phyloP scores from a whole-genome alignment of 148 eudicot genomes.

The Chenopodium album region DNA sequence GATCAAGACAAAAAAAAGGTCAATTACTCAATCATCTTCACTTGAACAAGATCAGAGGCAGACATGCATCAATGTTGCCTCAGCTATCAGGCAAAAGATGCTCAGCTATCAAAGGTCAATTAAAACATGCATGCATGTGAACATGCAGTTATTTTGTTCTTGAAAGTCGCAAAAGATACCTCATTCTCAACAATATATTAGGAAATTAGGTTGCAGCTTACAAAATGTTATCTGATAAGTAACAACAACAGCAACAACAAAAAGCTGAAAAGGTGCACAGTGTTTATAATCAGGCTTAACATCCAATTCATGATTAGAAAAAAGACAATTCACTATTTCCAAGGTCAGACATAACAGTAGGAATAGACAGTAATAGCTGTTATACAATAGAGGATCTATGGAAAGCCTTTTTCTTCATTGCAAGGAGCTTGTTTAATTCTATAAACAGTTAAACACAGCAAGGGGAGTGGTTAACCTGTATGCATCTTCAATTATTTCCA shows the following conservation, averaged over 20 bases:
- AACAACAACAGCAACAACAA: background rate
- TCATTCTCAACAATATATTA: background rate
- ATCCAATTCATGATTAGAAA: background rate
- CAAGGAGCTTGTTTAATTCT: background rate
- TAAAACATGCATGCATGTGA: background rate
- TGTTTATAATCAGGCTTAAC: background rate
- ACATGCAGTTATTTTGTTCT: background rate
- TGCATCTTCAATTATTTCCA: conserved; percentile 39
- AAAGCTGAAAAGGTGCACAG: background rate
- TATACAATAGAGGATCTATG: background rate
- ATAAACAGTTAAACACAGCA: background rate
- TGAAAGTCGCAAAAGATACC: background rate
- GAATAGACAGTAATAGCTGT: background rate
- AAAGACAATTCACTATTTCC: background rate
- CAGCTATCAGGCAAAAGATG: background rate
- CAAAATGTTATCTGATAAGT: background rate
- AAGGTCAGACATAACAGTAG: background rate
- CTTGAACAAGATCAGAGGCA: background rate
- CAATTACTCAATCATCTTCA: background rate
- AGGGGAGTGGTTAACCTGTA: conserved; percentile 30
- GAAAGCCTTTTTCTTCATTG: background rate
- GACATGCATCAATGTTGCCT: background rate
- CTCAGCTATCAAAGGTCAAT: too few species aligned
- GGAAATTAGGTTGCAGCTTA: background rate
- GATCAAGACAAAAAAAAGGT: background rate